Evolutionary conservation across 1,139 yeast genomes (phyloP).

Genomic region (Hanseniaspora uvarum): DNA sequence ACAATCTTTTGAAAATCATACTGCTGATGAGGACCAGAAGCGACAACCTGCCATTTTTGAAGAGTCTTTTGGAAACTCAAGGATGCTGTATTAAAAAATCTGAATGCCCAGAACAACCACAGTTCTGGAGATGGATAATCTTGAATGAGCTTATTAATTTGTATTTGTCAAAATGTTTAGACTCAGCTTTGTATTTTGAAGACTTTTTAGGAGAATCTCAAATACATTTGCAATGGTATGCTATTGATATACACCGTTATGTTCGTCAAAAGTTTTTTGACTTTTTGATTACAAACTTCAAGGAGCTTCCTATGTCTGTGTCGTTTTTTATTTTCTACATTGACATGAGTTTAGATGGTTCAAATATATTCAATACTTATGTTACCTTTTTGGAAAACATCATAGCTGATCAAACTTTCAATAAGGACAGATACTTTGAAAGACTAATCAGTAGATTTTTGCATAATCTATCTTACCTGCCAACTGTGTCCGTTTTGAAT

Average conservation of each 20-base stretch:
- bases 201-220: slow-evolving; percentile 12
- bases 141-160: slow-evolving; percentile 1
- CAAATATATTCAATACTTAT: not conserved
- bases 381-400: slow-evolving; percentile 1
- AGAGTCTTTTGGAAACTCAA: slow-evolving; percentile 10
- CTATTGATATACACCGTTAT: slow-evolving; percentile 4
- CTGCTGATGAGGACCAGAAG: slow-evolving; percentile 3
- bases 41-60: not conserved
- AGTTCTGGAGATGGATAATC: slow-evolving; percentile 11
- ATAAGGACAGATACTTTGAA: slow-evolving; percentile 13
- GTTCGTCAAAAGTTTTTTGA: slow-evolving; percentile 5
- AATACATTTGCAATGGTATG: slow-evolving; percentile 13
- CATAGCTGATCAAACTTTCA: not conserved
- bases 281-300: slow-evolving; percentile 8
- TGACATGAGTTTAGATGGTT: not conserved
- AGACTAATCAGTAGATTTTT: slow-evolving; percentile 13
- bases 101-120: not conserved
- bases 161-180: slow-evolving; percentile 1
- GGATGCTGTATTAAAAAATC: slow-evolving; percentile 3
- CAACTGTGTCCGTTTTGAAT: slow-evolving; percentile 1
- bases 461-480: slow-evolving; percentile 13
- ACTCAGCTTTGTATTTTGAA: slow-evolving; percentile 3
- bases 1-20: not conserved
- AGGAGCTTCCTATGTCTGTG: slow-evolving; percentile 10
- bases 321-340: slow-evolving; percentile 13